Evolutionary conservation across 2,329 filamentous ascomycete genomes (phyloP), one percentile per base, ranked within the genome.

Genomic region (Scedosporium boydii): DNA sequence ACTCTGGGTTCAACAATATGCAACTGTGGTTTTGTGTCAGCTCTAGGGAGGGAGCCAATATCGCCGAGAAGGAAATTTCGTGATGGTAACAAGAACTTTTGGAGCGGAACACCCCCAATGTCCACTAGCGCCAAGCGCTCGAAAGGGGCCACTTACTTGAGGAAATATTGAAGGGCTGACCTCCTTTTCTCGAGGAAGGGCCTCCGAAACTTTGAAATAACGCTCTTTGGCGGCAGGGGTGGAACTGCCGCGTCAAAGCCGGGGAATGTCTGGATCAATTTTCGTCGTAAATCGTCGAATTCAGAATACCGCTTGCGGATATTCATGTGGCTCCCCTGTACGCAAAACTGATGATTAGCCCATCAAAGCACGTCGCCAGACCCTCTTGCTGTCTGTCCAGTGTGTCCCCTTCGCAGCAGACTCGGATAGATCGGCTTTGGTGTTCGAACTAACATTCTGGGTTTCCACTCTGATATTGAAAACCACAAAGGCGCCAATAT

Each of bases 391-490:
- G 27, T 58, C 4, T n/a, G 34, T 4, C 21, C 27, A 6, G 27
- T 29, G 27, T 29, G 6, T 29, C 34, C 56, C 18, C 14, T n/a
- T 21, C 56, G 16, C 34, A 10, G 27, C 10, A n/a, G 38, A 27
- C 21, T 27, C 53, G 29, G 41, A 16, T 34, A 27, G 55, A 58
- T 14, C 26, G 46, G 59, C 21, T 38, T 6, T n/a, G 29, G 6
- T 27, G 29, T 5, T 53, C 21, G 2, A 46, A 82, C 86, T 73
- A 72, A 93, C 91, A 74, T 86, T 88, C 59, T 98, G 77, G 3
- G 92, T 97, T 73, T 95, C 87, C 55, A 99, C 90, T 58, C 82
- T 86, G 69, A 95, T 92, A 71, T 91, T 95, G 90, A 91, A 99
- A 6, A 96, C 92, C 1, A 97, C 91, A 76, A 98, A 99, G 1